Conservation (phyloP, 1,284 basidiomycete genomes). For the Ustilago cynodontis region DNA sequence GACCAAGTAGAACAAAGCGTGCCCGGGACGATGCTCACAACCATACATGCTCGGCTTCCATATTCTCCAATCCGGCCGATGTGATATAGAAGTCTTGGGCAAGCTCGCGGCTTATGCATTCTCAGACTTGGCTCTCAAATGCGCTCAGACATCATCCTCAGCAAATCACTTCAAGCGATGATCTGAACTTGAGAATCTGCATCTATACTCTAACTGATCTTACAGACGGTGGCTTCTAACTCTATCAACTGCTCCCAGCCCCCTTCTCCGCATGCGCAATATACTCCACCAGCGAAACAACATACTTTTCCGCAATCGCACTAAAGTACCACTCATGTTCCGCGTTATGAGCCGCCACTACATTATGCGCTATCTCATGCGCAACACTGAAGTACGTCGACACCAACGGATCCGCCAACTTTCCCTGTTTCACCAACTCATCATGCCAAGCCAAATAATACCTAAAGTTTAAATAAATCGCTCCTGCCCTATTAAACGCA, state of each 20-base stretch:
- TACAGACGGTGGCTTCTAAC: neutral
- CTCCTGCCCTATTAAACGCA: conserved; percentile 91
- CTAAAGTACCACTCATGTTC: conserved; percentile 93
- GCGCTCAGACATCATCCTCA: no score
- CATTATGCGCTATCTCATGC: conserved; percentile 84
- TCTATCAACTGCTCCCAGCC: neutral
- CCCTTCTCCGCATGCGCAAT: conserved; percentile 40
- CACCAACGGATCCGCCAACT: conserved; percentile 79
- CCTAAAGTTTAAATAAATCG: conserved; percentile 86
- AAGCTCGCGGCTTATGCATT: no score
- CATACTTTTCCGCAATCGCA: conserved; percentile 81
- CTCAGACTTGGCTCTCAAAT: no score
- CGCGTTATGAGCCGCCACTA: conserved; percentile 77
- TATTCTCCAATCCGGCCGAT: no score
- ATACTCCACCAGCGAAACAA: conserved; percentile 69
- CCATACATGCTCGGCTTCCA: no score
- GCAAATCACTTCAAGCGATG: no score
- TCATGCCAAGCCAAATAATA: conserved; percentile 92
- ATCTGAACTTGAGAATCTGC: no score
- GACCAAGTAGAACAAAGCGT: no score
- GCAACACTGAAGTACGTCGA: conserved; percentile 91
- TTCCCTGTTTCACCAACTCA: conserved; percentile 76
- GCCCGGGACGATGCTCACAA: no score
- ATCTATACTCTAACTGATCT: no score
- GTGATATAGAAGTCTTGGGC: no score